phyloP scores from a whole-genome alignment of 352 stramenopile species.

The Lagenidium sp. region DNA sequence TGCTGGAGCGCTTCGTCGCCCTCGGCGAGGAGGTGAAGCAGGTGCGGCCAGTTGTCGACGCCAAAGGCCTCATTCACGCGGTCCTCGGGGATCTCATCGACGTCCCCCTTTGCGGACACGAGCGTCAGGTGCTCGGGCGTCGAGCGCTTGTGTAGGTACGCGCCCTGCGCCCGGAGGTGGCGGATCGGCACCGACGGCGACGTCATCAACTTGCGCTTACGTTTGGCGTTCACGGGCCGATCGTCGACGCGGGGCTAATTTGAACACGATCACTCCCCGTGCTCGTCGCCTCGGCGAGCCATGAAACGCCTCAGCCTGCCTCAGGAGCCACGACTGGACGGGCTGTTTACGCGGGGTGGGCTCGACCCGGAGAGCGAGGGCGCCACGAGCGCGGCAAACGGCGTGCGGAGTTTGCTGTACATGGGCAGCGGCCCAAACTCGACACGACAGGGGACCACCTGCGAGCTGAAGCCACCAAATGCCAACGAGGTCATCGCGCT shows the following conservation, averaged over 20 bases:
- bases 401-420: conserved; percentile 28
- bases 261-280: too few relatives aligned
- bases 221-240: too few relatives aligned
- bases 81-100: conserved; percentile 44
- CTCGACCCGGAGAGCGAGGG: too few relatives aligned
- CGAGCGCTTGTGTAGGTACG: conserved; percentile 58
- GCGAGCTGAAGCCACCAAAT: background rate
- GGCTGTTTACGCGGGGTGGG: too few relatives aligned
- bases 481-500: background rate
- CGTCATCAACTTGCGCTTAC: background rate
- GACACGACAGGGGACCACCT: conserved; percentile 4
- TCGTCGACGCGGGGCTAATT: too few relatives aligned
- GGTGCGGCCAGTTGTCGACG: conserved; percentile 55
- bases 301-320: too few relatives aligned
- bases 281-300: too few relatives aligned
- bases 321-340: too few relatives aligned
- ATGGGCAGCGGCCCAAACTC: conserved; percentile 33
- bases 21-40: conserved; percentile 49
- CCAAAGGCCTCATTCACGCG: conserved; percentile 60
- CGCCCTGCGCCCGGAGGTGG: conserved; percentile 43
- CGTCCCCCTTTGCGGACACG: conserved; percentile 35
- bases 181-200: conserved; percentile 15
- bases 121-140: conserved; percentile 49
- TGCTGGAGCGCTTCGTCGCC: conserved; percentile 36
- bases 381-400: conserved; percentile 12